Evolutionary conservation across 1,284 basidiomycete species (phyloP).

Genomic region (Ceratobasidium sp.): DNA sequence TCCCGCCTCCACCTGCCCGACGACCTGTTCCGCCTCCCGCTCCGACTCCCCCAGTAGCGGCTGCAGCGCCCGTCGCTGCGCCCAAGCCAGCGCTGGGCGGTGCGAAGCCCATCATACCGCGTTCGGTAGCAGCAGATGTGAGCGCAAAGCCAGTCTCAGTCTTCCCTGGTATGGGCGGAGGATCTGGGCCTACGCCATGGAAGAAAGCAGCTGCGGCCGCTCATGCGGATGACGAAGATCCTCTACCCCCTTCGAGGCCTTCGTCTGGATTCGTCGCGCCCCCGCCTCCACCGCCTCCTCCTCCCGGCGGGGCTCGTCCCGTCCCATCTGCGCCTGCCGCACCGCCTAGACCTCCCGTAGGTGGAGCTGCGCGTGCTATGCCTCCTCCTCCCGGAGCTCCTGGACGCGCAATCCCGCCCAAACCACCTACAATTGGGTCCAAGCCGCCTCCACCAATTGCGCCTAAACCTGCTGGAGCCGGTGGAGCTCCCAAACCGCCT

Average conservation of each 20-base stretch:
- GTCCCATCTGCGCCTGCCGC: conserved; percentile 8
- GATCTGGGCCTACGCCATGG: conserved; percentile 73
- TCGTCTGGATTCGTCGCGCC: conserved; percentile 52
- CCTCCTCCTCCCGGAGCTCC: conserved; percentile 60
- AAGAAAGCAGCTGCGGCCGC: conserved; percentile 63
- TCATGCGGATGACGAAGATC: conserved; percentile 61
- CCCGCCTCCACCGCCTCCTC: conserved; percentile 57
- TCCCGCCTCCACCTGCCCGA: conserved; percentile 75
- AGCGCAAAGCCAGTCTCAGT: conserved; percentile 76
- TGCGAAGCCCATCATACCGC: conserved; percentile 23
- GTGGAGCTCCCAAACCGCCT: conserved; percentile 43
- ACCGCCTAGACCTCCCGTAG: conserved; percentile 13
- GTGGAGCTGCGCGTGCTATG: conserved; percentile 52
- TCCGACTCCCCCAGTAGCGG: conserved; percentile 55
- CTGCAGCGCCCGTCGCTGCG: conserved; percentile 47
- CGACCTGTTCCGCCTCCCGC: conserved; percentile 62
- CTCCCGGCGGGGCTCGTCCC: conserved; percentile 54
- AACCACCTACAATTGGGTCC: conserved; percentile 53
- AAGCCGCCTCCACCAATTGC: conserved; percentile 61
- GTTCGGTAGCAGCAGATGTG: conserved; percentile 62
- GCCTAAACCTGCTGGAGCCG: conserved; percentile 47
- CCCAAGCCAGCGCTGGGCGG: conserved; percentile 52
- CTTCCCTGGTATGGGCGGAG: conserved; percentile 71
- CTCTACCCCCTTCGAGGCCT: conserved; percentile 60
- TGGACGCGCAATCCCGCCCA: conserved; percentile 61